Conservation (phyloP, 1,284 basidiomycete genomes). For the Volvariella surrecta region DNA sequence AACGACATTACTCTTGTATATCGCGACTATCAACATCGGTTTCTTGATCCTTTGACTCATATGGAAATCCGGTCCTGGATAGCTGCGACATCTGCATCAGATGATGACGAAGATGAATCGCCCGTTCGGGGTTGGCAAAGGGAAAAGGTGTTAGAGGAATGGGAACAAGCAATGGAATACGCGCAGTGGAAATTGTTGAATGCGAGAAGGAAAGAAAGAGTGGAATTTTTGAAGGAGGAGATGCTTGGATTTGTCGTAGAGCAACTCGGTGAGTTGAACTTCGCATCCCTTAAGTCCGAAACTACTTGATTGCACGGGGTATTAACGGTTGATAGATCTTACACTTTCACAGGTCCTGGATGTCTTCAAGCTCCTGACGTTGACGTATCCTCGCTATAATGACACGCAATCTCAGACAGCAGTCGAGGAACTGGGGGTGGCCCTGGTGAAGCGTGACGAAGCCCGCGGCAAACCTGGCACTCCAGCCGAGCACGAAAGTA, state of each 20-base stretch:
- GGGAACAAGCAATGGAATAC: not conserved
- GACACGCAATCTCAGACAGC: conserved; percentile 65
- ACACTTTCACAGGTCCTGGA: conserved; percentile 58
- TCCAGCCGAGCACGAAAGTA: conserved; percentile 25
- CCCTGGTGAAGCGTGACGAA: conserved; percentile 54
- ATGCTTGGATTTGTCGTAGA: not conserved
- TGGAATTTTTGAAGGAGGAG: not conserved
- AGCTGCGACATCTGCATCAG: not conserved
- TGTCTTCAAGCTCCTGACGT: conserved; percentile 62
- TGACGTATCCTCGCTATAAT: conserved; percentile 71
- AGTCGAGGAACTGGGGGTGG: conserved; percentile 57
- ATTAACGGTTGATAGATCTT: conserved; percentile 37
- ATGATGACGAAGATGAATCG: not conserved
- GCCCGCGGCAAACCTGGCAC: conserved; percentile 33
- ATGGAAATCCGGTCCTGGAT: too few relatives aligned
- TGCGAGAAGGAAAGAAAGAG: not conserved
- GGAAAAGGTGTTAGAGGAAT: not conserved
- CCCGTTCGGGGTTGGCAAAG: not conserved
- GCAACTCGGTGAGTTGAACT: not conserved
- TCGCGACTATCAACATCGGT: too few relatives aligned
- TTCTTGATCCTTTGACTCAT: too few relatives aligned
- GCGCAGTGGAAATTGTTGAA: not conserved
- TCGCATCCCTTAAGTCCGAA: too few relatives aligned
- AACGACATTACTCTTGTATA: too few relatives aligned
- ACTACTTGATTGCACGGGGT: too few relatives aligned